Evolutionary conservation across 345 rosid species (phyloP), one percentile per base, ranked within the genome.

Genomic region (Pseudoturritis turrita): DNA sequence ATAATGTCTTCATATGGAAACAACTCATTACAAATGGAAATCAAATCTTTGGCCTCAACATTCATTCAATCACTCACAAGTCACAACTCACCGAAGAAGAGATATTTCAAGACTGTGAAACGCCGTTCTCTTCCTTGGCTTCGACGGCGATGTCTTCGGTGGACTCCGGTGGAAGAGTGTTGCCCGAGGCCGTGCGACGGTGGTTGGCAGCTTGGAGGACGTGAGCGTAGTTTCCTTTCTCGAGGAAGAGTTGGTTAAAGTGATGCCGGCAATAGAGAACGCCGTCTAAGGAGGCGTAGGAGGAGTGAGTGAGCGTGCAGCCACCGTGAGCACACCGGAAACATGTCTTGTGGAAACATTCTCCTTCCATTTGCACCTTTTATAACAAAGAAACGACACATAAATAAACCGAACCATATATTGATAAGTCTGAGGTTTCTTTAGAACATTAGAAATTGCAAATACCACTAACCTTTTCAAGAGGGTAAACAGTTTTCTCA

Each of bases 251-350:
- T 70, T 91, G 98, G 66, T 93, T 88, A 35, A 92, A 96, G 80
- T 96, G 99, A 78, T 87, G 92, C 87, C 88, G 89, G 84, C 99
- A 96, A 67, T 96, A 96, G 15, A 96, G 85, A 65, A 88, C 92
- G 3, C 97, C 86, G 39, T 96, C 83, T 19, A 92, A 83, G 13
- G 99, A 86, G 9, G 99, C 98, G 68, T 92, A 96, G 0, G 96
- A 88, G 25, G 99, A 96, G 79, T 92, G 99, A 18, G 99, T 96
- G 33, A 92, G 84, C 4, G 86, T 82, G 62, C 97, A 96, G 0
- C 99, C 96, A 0, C 97, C 96, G 64, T 85, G 96, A 25, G 99
- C 99, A 43, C 99, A 96, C 79, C 88, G 83, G 81, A 96, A 96
- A 81, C 99, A 96, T 59, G 90, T 77, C 83, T 92, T 96, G 84